These are phyloP conservation scores for Podila verticillata DNA, from an alignment of 192 early-diverging fungal genomes.

Conservation along the genomic window DNA sequence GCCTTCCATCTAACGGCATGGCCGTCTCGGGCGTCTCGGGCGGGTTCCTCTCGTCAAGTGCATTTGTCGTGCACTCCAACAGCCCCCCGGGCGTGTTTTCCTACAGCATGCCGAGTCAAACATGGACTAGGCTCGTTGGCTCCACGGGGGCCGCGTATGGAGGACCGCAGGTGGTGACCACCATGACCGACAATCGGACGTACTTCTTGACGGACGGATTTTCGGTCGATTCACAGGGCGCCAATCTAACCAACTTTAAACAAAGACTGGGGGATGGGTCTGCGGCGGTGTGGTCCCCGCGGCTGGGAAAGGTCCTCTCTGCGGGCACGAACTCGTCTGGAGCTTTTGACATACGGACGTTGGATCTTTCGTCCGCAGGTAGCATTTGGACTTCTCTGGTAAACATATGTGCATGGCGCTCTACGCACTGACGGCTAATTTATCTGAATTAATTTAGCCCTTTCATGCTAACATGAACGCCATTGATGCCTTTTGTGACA, in stretches of 20 bases:
- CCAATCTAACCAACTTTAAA: not conserved
- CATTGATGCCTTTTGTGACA: too few species aligned
- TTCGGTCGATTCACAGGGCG: not conserved
- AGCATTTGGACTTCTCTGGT: too few species aligned
- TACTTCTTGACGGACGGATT: not conserved
- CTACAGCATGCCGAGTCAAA: not conserved
- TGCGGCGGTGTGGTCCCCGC: not conserved
- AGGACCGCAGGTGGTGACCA: not conserved
- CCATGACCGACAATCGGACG: not conserved
- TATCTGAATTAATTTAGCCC: too few species aligned
- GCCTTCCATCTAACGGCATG: not conserved
- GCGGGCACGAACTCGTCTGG: too few species aligned
- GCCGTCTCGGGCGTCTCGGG: not conserved
- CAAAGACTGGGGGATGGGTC: not conserved
- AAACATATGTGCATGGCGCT: too few species aligned
- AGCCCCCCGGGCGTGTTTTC: not conserved
- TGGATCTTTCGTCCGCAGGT: too few species aligned
- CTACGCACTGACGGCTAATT: too few species aligned
- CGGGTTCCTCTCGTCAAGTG: not conserved
- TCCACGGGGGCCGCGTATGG: not conserved
- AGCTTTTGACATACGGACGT: too few species aligned
- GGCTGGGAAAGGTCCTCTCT: too few species aligned
- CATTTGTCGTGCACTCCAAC: not conserved
- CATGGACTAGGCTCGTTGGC: not conserved
- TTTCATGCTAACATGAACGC: too few species aligned